Percentiles rank a stretch among this genome's conserved stretches.
phyloP scores from a whole-genome alignment of 2,329 filamentous ascomycete species.

The Dactylellina haptotyla region DNA sequence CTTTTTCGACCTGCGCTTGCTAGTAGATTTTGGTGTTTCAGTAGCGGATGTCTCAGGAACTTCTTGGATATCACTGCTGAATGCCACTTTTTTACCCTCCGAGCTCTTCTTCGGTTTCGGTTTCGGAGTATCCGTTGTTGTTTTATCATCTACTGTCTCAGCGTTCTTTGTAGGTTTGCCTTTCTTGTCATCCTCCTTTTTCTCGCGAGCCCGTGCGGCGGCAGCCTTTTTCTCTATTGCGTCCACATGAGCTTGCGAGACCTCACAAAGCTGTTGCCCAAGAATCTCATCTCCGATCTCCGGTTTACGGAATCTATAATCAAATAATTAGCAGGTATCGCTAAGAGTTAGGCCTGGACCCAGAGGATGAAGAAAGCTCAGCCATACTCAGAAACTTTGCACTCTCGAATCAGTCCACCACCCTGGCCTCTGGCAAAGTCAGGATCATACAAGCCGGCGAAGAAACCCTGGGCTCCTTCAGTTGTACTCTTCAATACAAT shows the following conservation, averaged over 20 bases:
- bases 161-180: constrained; percentile 57
- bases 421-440: constrained; percentile 72
- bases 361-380: constrained; percentile 60
- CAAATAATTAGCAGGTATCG: background rate
- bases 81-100: constrained; percentile 40
- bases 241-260: constrained; percentile 85
- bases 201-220: constrained; percentile 68
- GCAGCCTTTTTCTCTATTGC: constrained; percentile 82
- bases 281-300: constrained; percentile 82
- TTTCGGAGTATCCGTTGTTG: background rate
- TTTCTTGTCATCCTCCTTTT: constrained; percentile 64
- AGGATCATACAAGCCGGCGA: constrained; percentile 86
- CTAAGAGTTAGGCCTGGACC: constrained; percentile 63
- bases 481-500: constrained; percentile 84
- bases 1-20: constrained; percentile 41
- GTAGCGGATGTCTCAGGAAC: constrained; percentile 33
- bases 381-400: constrained; percentile 64
- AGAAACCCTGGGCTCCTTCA: constrained; percentile 85
- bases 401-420: constrained; percentile 86
- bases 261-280: constrained; percentile 88
- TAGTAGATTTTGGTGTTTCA: constrained; percentile 36
- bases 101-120: constrained; percentile 21
- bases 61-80: constrained; percentile 30
- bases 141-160: constrained; percentile 8
- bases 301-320: constrained; percentile 55